phyloP scores from a whole-genome alignment of 306 rosid species.

The Malus sieversii region DNA sequence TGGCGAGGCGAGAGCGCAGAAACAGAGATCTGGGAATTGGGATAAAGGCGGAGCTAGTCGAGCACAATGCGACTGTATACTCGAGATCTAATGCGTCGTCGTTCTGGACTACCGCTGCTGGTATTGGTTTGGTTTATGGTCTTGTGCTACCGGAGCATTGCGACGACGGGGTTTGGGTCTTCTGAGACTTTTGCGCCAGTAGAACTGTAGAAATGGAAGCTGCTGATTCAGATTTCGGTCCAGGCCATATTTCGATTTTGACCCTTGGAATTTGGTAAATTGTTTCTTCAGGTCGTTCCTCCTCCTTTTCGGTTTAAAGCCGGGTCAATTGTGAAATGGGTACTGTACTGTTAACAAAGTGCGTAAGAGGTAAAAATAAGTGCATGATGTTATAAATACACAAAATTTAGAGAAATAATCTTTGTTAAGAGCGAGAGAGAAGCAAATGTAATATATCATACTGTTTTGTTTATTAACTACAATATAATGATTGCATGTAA shows the following conservation, averaged over 20 bases:
- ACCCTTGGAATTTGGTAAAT: not conserved
- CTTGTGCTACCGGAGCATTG: not conserved
- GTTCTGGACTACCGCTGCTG: not conserved
- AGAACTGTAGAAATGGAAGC: not conserved
- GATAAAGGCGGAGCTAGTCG: not conserved
- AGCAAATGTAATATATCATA: too few species aligned
- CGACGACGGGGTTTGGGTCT: not conserved
- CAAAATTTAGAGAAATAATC: too few species aligned
- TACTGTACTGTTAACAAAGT: too few species aligned
- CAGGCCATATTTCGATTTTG: not conserved
- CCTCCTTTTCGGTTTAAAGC: not conserved
- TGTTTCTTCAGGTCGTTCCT: not conserved
- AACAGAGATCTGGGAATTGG: not conserved
- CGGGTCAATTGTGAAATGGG: too few species aligned
- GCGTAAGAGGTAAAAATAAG: rapidly evolving
- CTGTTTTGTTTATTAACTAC: too few species aligned
- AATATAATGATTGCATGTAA: too few species aligned
- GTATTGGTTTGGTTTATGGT: not conserved
- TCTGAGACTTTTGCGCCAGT: not conserved
- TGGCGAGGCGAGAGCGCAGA: not conserved
- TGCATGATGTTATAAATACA: too few species aligned
- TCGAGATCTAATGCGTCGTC: not conserved
- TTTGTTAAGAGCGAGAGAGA: too few species aligned
- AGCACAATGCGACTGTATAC: not conserved
- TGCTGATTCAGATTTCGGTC: not conserved